Evolutionary conservation across 305 asterid species (phyloP), one percentile per base, ranked within the genome.

Genomic region (Fraxinus paxiana): DNA sequence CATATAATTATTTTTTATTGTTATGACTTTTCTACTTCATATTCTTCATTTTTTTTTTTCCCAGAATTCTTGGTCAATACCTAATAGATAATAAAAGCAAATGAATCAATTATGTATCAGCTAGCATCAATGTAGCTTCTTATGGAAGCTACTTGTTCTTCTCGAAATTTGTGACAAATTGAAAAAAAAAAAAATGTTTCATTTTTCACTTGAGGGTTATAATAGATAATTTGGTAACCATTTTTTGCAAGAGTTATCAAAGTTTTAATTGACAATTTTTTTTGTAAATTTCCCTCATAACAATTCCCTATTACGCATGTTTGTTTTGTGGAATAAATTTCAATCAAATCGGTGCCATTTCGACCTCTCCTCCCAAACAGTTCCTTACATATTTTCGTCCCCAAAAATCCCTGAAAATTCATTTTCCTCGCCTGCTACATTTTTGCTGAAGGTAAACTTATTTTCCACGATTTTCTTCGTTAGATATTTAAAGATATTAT

Each of bases 331-430:
- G 78, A 74, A 41, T 43, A 70, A 46, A 70, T 73, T 79, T 73
- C 81, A 15, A 79, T 76, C 73, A 33, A 79, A 59, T 75, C 69
- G 83, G 54, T 70, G 82, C 59, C 15, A 72, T 59, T 76, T 78
- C 22, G 41, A 70, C 59, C 77, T 70, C 77, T 77, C 77, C 38
- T 34, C 61, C 77, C 80, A 79, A 83, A 81, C 88, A 80, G 86
- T 83, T 88, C 87, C 84, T 75, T 84, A 79, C 84, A 75, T 37
- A 77, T 24, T 83, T 84, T 86, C 85, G 79, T 79, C 85, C 75
- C 82, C 85, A 59, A 43, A 51, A 56, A 75, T 74, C 28, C 22
- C 78, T 83, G 63, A 22, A 65, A 75, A 61, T 81, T 65, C 8
- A 18, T 37, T 75, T 51, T 65, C 30, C 34, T 43, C 81, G 37